These are phyloP conservation scores for Fusarium sp. DNA, from an alignment of 2,329 filamentous ascomycete genomes.

Conservation along the genomic window DNA sequence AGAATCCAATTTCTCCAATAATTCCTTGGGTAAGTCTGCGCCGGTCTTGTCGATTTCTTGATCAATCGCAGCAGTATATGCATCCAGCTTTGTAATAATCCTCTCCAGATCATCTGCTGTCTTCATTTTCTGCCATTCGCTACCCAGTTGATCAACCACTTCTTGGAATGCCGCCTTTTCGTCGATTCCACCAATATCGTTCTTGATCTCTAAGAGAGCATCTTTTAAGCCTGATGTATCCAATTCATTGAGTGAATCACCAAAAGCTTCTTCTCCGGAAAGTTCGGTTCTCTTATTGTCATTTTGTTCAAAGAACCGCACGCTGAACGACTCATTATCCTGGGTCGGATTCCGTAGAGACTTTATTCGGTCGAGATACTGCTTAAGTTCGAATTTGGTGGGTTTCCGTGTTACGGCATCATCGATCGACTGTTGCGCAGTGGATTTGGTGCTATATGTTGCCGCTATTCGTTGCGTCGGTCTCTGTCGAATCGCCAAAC, in stretches of 20 bases:
- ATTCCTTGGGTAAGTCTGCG: constrained; percentile 48
- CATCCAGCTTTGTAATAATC: constrained; percentile 49
- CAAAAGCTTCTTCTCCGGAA: constrained; percentile 54
- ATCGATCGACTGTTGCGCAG: constrained; percentile 26
- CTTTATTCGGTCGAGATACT: constrained; percentile 46
- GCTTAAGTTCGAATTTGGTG: constrained; percentile 41
- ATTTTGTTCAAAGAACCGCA: constrained; percentile 63
- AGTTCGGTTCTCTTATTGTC: constrained; percentile 53
- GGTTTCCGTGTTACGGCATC: constrained; percentile 42
- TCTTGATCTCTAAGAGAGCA: constrained; percentile 54
- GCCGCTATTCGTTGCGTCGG: constrained; percentile 43
- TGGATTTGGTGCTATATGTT: constrained; percentile 49
- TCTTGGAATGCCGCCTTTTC: constrained; percentile 51
- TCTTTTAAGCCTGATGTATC: constrained; percentile 52
- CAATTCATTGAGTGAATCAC: constrained; percentile 51
- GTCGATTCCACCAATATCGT: constrained; percentile 50
- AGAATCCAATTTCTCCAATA: constrained; percentile 49
- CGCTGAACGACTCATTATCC: constrained; percentile 44
- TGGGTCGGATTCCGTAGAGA: constrained; percentile 39
- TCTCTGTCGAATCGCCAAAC: constrained; percentile 46
- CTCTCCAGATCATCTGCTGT: constrained; percentile 51
- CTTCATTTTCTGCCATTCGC: constrained; percentile 47
- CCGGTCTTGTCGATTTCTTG: constrained; percentile 49
- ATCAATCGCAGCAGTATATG: constrained; percentile 52
- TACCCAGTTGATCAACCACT: constrained; percentile 51